phyloP scores from a whole-genome alignment of 2,329 filamentous ascomycete species.

The Xylariaceae sp. region DNA sequence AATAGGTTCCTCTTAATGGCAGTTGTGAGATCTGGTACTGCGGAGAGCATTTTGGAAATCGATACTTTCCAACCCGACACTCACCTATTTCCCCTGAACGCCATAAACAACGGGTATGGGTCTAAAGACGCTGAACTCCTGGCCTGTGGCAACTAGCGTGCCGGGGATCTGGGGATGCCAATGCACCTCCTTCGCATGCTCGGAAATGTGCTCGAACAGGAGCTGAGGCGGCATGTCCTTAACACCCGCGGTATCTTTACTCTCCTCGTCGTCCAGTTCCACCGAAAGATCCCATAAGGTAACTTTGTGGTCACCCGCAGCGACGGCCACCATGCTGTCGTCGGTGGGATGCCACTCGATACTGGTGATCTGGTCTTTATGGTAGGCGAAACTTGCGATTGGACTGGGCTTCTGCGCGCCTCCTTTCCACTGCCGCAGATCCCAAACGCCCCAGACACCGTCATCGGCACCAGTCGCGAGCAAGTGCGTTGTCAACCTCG shows the following conservation, averaged over 20 bases:
- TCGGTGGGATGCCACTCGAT: conserved; percentile 98
- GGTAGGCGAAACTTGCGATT: conserved; percentile 92
- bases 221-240: conserved; percentile 92
- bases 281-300: conserved; percentile 97
- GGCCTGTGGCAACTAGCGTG: conserved; percentile 84
- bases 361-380: conserved; percentile 94
- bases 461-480: conserved; percentile 92
- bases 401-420: conserved; percentile 67
- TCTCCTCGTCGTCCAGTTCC: conserved; percentile 96
- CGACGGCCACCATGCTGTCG: conserved; percentile 92
- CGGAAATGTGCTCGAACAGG: conserved; percentile 95
- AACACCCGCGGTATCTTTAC: conserved; percentile 81
- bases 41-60: no score
- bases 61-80: no score
- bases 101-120: conserved; percentile 74
- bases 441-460: conserved; percentile 94
- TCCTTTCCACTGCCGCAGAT: conserved; percentile 91
- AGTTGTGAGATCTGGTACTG: no score
- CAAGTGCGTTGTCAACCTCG: conserved; percentile 81
- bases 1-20: no score
- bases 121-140: conserved; percentile 83
- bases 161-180: conserved; percentile 98
- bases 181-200: conserved; percentile 92
- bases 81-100: conserved; percentile 34
- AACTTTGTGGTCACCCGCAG: conserved; percentile 89